These are phyloP conservation scores for Suillus placidus DNA, from an alignment of 768 basidiomycete genomes.

Conservation along the genomic window DNA sequence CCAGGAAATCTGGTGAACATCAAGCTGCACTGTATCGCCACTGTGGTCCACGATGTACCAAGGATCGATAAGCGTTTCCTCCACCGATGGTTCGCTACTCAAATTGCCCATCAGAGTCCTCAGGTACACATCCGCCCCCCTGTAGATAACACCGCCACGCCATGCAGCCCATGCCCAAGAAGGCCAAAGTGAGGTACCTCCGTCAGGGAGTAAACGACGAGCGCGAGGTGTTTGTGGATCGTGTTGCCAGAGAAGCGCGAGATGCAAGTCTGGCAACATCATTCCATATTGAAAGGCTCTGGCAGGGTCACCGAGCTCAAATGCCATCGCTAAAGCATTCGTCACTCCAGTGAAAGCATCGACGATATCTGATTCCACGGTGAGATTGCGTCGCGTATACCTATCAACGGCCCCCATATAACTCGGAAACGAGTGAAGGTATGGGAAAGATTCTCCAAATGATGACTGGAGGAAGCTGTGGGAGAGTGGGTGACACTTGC, in stretches of 20 bases:
- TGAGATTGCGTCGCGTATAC: not conserved
- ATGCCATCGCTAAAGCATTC: not conserved
- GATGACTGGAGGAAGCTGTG: not conserved
- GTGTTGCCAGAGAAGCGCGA: constrained; percentile 26
- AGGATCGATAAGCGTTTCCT: constrained; percentile 20
- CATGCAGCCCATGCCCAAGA: constrained; percentile 32
- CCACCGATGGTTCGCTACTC: constrained; percentile 8
- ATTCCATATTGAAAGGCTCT: not conserved
- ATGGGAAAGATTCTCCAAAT: not conserved
- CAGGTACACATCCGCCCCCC: not conserved
- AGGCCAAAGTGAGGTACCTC: not conserved
- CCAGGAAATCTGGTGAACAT: constrained; percentile 9
- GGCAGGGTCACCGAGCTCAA: not conserved
- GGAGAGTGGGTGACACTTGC: not conserved
- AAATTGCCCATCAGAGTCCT: not conserved
- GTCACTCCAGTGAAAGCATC: not conserved
- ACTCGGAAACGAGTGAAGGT: not conserved
- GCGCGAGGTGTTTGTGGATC: constrained; percentile 12
- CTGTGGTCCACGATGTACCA: not conserved
- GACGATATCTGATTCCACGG: not conserved
- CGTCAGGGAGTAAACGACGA: constrained; percentile 13
- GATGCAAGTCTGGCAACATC: constrained; percentile 15
- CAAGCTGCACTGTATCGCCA: constrained; percentile 11
- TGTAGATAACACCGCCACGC: constrained; percentile 20
- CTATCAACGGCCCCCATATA: not conserved